These are phyloP conservation scores for Exophiala sideris DNA, from an alignment of 2,329 filamentous ascomycete species.

Conservation along the genomic window DNA sequence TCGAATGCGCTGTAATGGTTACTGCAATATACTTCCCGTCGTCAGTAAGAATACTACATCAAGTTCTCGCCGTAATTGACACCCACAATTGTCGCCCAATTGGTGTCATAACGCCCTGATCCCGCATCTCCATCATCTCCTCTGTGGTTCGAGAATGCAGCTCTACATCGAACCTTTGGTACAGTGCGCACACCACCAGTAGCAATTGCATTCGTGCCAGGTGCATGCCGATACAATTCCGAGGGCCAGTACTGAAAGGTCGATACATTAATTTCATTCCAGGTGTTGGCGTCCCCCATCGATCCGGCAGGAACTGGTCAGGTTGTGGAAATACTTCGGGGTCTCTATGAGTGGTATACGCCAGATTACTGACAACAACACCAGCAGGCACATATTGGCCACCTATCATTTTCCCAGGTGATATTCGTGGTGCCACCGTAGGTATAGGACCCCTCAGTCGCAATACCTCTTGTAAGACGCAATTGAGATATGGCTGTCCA, in stretches of 20 bases:
- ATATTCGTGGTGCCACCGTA: constrained; percentile 34
- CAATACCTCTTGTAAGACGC: constrained; percentile 40
- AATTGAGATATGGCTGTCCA: constrained; percentile 33
- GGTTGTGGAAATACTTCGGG: constrained; percentile 12
- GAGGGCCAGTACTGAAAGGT: constrained; percentile 1
- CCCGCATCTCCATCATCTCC: background rate
- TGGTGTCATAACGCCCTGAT: background rate
- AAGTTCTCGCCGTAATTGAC: background rate
- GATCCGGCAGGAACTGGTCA: constrained; percentile 33
- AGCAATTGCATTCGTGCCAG: background rate
- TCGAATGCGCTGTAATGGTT: too few species aligned
- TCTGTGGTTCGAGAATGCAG: background rate
- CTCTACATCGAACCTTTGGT: background rate
- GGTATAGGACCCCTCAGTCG: constrained; percentile 41
- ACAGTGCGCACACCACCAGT: background rate
- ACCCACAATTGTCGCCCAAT: background rate
- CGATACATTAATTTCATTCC: constrained; percentile 14
- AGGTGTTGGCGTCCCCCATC: constrained; percentile 34
- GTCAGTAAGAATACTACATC: too few species aligned
- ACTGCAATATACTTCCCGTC: too few species aligned
- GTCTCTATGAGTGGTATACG: constrained; percentile 17
- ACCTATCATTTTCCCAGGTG: constrained; percentile 37
- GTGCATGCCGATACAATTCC: constrained; percentile 9
- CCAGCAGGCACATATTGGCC: constrained; percentile 33
- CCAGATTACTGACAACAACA: constrained; percentile 23